Evolutionary conservation across 768 basidiomycete genomes (phyloP).

Genomic region (Leccinum fibrillosum): DNA sequence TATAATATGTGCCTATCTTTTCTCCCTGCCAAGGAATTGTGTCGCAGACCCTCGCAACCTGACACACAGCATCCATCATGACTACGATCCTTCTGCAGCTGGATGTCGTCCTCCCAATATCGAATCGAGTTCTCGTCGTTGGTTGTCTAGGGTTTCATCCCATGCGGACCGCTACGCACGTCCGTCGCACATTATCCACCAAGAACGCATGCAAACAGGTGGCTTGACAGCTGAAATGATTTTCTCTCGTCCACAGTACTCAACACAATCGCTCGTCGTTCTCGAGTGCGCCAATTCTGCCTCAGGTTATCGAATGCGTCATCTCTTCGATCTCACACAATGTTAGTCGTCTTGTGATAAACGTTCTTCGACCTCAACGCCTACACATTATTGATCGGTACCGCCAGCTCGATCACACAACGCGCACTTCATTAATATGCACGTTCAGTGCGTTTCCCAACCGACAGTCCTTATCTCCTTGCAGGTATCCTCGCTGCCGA

Average conservation of each 20-base stretch:
- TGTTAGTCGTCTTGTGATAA: not conserved
- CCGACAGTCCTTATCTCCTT: not conserved
- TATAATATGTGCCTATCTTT: not conserved
- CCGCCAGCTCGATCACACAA: not conserved
- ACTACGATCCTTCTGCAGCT: not conserved
- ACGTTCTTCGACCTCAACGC: conserved; percentile 4
- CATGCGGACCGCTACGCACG: not conserved
- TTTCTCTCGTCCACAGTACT: not conserved
- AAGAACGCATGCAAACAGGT: not conserved
- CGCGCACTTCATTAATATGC: not conserved
- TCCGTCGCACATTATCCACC: not conserved
- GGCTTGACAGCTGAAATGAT: not conserved
- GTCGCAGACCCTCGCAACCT: not conserved
- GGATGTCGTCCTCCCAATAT: not conserved
- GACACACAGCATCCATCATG: not conserved
- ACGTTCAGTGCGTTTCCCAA: not conserved
- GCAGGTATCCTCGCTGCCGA: not conserved
- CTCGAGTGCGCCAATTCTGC: conserved; percentile 3
- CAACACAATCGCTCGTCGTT: not conserved
- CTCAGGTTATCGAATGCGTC: not conserved
- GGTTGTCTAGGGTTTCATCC: conserved; percentile 4
- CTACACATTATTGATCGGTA: conserved; percentile 5
- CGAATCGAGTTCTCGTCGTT: not conserved
- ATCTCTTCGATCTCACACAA: not conserved
- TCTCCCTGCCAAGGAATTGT: not conserved